Evolutionary conservation across 805 yeast species (phyloP), one percentile per base, ranked within the genome.

Genomic region (Candida gorgasii): DNA sequence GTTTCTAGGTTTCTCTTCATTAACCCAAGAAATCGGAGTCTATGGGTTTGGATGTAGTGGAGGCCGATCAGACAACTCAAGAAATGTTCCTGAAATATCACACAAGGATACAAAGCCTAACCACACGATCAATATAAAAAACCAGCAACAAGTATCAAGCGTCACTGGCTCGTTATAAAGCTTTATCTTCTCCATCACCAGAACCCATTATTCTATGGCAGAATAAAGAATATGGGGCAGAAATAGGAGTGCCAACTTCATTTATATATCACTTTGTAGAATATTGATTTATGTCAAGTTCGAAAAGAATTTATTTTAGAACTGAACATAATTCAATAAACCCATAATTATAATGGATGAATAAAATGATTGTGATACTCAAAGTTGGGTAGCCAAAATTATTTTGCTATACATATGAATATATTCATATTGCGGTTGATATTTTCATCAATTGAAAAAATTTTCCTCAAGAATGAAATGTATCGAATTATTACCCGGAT

Each of bases 131-230:
- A 72, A 54, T 51, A 50, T 59, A 63, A 65, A 53, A 55, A 48
- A 48, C 48, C 52, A 57, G 42, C 49, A 49, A 57, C 65, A 59
- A 65, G 81, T 76, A 76, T 76, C 82, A 76, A 73, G 67, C 53
- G 65, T 57, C 47, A 51, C 46, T 39, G 49, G 43, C 42, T 51
- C 65, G 52, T 63, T 55, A 48, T 46, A 54, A 57, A 68, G 83
- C 84, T 78, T 76, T 49, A 37, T 79, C 76, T 79, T 68, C 84
- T 79, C 84, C 84, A 61, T 69, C 61, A 72, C 51, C 55, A 79
- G 82, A 70, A 79, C 82, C 83, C 82, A 69, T 55, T 48, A 64
- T 62, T 71, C 80, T 63, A 77, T 66, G 56, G 75, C 50, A 51
- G 64, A 42, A 29, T 17, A 59, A 67, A 71, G 65, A 74, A 69